Base-by-base conservation (phyloP, 116 monocot species). In the Trichopus zeylanicus region DNA sequence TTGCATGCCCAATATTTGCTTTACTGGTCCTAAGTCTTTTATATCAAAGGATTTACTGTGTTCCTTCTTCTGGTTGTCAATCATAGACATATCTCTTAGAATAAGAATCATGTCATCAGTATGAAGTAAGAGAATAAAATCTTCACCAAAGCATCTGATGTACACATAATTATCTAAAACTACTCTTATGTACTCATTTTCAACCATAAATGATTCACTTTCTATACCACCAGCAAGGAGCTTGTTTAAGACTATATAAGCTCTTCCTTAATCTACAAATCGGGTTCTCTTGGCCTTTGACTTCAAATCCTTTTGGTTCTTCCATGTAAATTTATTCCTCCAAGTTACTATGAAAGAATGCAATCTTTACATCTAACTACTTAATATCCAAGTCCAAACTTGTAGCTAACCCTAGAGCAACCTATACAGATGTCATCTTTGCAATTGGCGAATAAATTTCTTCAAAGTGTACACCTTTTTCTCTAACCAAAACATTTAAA, bases 271-370 rank as follows among this genome's bases (percentile, higher is more conserved):
- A n/a, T n/a, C n/a, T n/a, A n/a, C n/a, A n/a, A n/a, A n/a, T n/a
- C n/a, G n/a, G n/a, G n/a, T n/a, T n/a, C n/a, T n/a, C n/a, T n/a
- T n/a, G n/a, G n/a, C n/a, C n/a, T n/a, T n/a, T n/a, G n/a, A n/a
- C n/a, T n/a, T n/a, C n/a, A n/a, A n/a, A n/a, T n/a, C n/a, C n/a
- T n/a, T n/a, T n/a, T n/a, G n/a, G n/a, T n/a, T 56, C 55, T 2
- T 27, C 33, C 48, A 68, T 60, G 32, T 27, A 55, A 25, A 68
- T 48, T 51, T 59, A 13, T 19, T 68, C 49, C 31, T 68, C 37
- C 2, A 68, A 59, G 24, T 68, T 59, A 59, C n/a, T 37, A 37
- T n/a, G 51, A 15, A 68, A 22, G 34, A 68, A 59, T 24, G 26
- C 18, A 16, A 31, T 49, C 35, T 68, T 68, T 24, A 60, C 35